These are phyloP conservation scores for Wickerhamomyces silvicola DNA, from an alignment of 805 yeast species.

Conservation along the genomic window DNA sequence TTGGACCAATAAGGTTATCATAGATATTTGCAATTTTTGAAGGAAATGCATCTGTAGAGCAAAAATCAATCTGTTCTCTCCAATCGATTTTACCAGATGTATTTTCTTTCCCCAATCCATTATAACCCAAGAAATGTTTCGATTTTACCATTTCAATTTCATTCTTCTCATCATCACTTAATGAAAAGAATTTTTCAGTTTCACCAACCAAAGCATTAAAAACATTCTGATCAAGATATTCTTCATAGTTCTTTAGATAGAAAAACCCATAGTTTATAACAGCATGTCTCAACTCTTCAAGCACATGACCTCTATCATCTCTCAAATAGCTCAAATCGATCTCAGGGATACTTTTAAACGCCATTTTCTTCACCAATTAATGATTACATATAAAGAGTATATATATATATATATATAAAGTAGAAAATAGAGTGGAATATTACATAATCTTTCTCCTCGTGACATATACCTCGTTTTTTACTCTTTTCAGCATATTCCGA, in stretches of 20 bases:
- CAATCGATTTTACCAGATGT: constrained; percentile 33
- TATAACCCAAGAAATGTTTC: constrained; percentile 35
- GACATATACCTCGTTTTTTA: too few species aligned
- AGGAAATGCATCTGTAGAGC: constrained; percentile 20
- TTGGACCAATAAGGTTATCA: constrained; percentile 35
- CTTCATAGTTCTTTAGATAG: constrained; percentile 27
- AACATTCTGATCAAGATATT: constrained; percentile 21
- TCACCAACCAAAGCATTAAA: constrained; percentile 24
- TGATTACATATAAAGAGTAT: neutral
- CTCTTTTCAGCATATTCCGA: too few species aligned
- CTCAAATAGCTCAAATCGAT: constrained; percentile 10
- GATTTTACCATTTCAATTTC: constrained; percentile 32
- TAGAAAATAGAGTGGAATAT: too few species aligned
- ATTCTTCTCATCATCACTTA: constrained; percentile 28
- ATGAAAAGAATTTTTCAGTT: constrained; percentile 26
- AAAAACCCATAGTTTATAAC: constrained; percentile 35
- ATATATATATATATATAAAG: too few species aligned
- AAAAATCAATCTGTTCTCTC: constrained; percentile 38
- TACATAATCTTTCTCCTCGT: too few species aligned
- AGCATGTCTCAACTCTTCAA: constrained; percentile 27
- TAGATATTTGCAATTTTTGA: constrained; percentile 22
- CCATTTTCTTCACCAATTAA: neutral
- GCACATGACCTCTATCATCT: constrained; percentile 3
- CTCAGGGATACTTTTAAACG: constrained; percentile 6
- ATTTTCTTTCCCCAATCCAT: constrained; percentile 34